Evolutionary conservation across 176 grass and related monocot species (phyloP).

Genomic region (Metroxylon sagu): DNA sequence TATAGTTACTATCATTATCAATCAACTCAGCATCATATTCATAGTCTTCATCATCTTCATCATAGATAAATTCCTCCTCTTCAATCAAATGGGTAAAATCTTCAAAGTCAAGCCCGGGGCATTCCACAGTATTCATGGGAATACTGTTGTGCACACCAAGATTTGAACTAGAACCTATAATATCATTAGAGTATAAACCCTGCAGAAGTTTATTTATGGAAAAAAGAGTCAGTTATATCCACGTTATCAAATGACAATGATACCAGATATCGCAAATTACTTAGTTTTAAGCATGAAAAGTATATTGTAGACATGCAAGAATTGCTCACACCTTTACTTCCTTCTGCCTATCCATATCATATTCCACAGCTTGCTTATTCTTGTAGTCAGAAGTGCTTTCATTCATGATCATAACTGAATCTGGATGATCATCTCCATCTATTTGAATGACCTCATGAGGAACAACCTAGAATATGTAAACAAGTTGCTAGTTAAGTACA

Average conservation of each 20-base stretch:
- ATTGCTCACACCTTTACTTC: neutral
- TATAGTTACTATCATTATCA: slow-evolving; percentile 34
- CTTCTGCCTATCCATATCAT: neutral
- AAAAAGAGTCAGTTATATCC: neutral
- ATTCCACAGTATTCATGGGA: slow-evolving; percentile 10
- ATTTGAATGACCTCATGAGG: neutral
- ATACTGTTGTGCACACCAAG: neutral
- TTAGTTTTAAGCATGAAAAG: neutral
- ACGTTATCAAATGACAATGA: no score
- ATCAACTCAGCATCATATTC: slow-evolving; percentile 33
- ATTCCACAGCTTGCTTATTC: neutral
- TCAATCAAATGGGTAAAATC: slow-evolving; percentile 15
- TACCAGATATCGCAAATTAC: no score
- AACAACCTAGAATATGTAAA: slow-evolving; percentile 1
- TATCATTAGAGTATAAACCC: slow-evolving; percentile 27
- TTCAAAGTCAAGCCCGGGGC: slow-evolving; percentile 17
- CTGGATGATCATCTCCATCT: neutral
- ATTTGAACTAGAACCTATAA: slow-evolving; percentile 30
- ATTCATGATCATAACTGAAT: neutral
- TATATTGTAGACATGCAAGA: neutral
- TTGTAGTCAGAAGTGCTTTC: neutral
- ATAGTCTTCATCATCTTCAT: slow-evolving; percentile 47
- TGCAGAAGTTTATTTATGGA: slow-evolving; percentile 18
- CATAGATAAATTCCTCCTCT: slow-evolving; percentile 50
- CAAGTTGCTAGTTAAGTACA: neutral